These are phyloP conservation scores for Phytophthora vignae DNA, from an alignment of 352 stramenopile species.

Conservation along the genomic window DNA sequence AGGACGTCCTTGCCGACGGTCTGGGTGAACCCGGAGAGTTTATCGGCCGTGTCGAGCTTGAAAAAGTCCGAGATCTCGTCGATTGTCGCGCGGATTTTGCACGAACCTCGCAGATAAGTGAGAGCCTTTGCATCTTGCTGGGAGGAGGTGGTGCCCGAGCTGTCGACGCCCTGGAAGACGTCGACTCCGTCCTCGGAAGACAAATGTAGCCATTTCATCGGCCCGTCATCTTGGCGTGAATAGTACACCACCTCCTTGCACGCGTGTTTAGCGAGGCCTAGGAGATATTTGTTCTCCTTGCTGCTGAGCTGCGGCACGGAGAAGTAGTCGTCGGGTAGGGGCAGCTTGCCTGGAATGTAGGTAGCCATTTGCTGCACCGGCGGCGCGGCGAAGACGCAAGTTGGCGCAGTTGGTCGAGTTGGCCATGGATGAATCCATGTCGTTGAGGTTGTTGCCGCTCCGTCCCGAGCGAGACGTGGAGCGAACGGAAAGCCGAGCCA, in stretches of 20 bases:
- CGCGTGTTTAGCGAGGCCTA: slow-evolving; percentile 75
- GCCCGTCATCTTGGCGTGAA: slow-evolving; percentile 66
- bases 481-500: not conserved
- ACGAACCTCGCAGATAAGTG: slow-evolving; percentile 75
- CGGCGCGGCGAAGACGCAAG: slow-evolving; percentile 36
- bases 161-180: slow-evolving; percentile 78
- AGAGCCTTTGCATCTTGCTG: slow-evolving; percentile 46
- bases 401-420: slow-evolving; percentile 37
- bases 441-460: slow-evolving; percentile 7
- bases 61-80: slow-evolving; percentile 88
- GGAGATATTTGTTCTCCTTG: slow-evolving; percentile 75
- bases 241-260: slow-evolving; percentile 91
- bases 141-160: slow-evolving; percentile 19
- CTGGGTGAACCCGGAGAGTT: slow-evolving; percentile 73
- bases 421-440: slow-evolving; percentile 22
- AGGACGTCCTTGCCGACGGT: slow-evolving; percentile 81
- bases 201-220: slow-evolving; percentile 84
- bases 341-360: slow-evolving; percentile 47
- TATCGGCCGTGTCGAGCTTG: slow-evolving; percentile 72
- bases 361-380: slow-evolving; percentile 21
- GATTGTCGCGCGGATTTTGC: slow-evolving; percentile 77
- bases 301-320: slow-evolving; percentile 58
- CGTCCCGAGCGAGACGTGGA: slow-evolving; percentile 27
- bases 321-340: slow-evolving; percentile 79
- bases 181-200: slow-evolving; percentile 76